A percentile compares a stretch with the other conserved stretches of the same genome.
These are phyloP conservation scores for Mycena amicta DNA, from an alignment of 768 basidiomycete species.

Conservation along the genomic window DNA sequence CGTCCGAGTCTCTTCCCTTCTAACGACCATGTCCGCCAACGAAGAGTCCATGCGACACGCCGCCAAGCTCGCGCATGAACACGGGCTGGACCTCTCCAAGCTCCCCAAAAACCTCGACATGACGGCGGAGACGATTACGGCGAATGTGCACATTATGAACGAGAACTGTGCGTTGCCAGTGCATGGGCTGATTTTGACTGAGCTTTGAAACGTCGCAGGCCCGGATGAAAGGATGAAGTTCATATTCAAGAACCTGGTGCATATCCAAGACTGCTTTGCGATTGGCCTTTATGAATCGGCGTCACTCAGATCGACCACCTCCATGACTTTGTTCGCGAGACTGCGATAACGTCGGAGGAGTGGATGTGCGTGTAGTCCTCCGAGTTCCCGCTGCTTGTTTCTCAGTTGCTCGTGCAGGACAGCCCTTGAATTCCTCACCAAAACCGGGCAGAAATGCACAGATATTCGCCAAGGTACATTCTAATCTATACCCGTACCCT, in stretches of 20 bases:
- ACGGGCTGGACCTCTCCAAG: slow-evolving; percentile 44
- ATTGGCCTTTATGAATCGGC: not conserved
- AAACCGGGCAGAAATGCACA: slow-evolving; percentile 71
- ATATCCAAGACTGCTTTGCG: too few relatives aligned
- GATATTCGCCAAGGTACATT: slow-evolving; percentile 59
- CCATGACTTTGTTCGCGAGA: slow-evolving; percentile 75
- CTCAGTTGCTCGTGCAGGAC: slow-evolving; percentile 36
- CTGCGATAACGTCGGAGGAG: slow-evolving; percentile 78
- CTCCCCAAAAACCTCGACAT: slow-evolving; percentile 44
- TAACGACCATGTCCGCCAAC: slow-evolving; percentile 4
- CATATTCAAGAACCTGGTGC: slow-evolving; percentile 44
- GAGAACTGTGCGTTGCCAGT: slow-evolving; percentile 37
- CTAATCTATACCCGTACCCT: not conserved
- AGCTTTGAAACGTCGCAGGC: slow-evolving; percentile 30
- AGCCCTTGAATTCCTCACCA: slow-evolving; percentile 77
- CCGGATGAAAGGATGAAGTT: slow-evolving; percentile 45
- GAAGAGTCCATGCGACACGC: slow-evolving; percentile 22
- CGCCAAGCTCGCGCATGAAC: slow-evolving; percentile 32
- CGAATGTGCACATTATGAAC: slow-evolving; percentile 42
- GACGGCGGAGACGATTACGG: slow-evolving; percentile 44
- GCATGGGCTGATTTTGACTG: not conserved
- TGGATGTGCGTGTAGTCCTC: slow-evolving; percentile 60
- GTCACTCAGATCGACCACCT: slow-evolving; percentile 59
- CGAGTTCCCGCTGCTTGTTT: not conserved
- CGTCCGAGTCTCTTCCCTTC: not conserved